Base-by-base conservation (phyloP, 345 rosid species). In the Odontarrhena argentea region DNA sequence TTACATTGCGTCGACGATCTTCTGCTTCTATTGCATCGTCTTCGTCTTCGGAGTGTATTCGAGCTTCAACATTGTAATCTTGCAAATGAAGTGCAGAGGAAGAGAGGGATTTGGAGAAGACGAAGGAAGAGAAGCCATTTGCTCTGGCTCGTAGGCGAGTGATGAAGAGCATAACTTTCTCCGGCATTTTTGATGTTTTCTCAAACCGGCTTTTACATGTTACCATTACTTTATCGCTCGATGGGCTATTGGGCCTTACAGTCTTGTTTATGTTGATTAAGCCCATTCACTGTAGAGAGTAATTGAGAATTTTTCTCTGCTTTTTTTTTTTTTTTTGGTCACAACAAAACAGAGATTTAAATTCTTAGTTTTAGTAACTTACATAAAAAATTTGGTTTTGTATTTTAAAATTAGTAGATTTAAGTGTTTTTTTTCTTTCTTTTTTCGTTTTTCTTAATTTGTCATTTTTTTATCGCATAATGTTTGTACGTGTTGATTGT, bases 1-100 rank as follows among this genome's bases (percentile, higher is more conserved):
- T 66, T 43, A 85, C 55, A 67, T 14, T 64, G 26, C 65, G 78
- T 61, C 70, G 42, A 55, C 65, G 78, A 49, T 74, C 78, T 42
- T 68, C 78, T 41, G 60, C 55, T 55, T 62, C 55, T 45, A 67
- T 15, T 45, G 74, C 53, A n/a, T 60, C 51, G 12, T 65, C 51
- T 71, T 65, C 76, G 47, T 15, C n/a, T n/a, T 46, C 53, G 44
- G 12, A 47, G 53, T 13, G 44, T 3, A 10, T 7, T 41, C 6
- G 49, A 73, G 55, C 12, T 52, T 73, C 56, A 2, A 45, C 35
- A 12, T 36, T 26, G n/a, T 41, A 36, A 13, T 43, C 30, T 9
- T 43, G 46, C 9, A 61, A 25, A 0, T 70, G 25, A 28, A 48
- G 25, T 28, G 22, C 12, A 66, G 70, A 48, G 15, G 59, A 69